Percentiles rank a stretch among this genome's conserved stretches.
phyloP scores from a whole-genome alignment of 2,329 filamentous ascomycete species.

The Claviceps citrina region DNA sequence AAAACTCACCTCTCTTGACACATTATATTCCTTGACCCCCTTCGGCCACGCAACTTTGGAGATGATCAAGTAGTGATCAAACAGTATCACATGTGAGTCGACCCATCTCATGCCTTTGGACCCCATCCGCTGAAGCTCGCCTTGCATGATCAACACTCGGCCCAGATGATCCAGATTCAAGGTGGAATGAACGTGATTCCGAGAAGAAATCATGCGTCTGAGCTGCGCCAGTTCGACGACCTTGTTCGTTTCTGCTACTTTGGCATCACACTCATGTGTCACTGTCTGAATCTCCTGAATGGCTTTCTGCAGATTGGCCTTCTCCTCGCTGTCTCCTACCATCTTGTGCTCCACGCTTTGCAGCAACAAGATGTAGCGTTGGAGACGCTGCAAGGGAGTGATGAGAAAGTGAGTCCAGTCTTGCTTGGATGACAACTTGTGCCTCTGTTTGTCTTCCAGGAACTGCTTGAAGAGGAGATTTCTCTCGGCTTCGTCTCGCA shows the following conservation, averaged over 20 bases:
- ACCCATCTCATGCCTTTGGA: constrained; percentile 84
- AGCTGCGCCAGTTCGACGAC: constrained; percentile 82
- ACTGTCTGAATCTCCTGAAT: constrained; percentile 86
- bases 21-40: constrained; percentile 76
- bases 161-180: constrained; percentile 91
- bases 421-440: constrained; percentile 67
- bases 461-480: constrained; percentile 82
- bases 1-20: constrained; percentile 62
- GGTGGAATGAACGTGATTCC: constrained; percentile 77
- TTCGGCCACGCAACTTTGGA: constrained; percentile 68
- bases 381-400: constrained; percentile 78
- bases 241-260: constrained; percentile 82
- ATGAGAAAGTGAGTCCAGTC: constrained; percentile 94
- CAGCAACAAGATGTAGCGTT: constrained; percentile 75
- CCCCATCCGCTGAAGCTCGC: constrained; percentile 77
- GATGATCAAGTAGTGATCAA: constrained; percentile 91
- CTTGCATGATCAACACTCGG: constrained; percentile 73
- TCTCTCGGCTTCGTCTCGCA: constrained; percentile 68
- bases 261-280: constrained; percentile 77
- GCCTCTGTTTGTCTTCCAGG: constrained; percentile 60
- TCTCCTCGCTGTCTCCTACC: constrained; percentile 73
- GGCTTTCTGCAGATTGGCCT: constrained; percentile 64
- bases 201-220: constrained; percentile 64
- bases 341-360: constrained; percentile 74
- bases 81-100: constrained; percentile 82